phyloP scores from a whole-genome alignment of 2,329 filamentous ascomycete genomes.

The Colletotrichum spaethianum region DNA sequence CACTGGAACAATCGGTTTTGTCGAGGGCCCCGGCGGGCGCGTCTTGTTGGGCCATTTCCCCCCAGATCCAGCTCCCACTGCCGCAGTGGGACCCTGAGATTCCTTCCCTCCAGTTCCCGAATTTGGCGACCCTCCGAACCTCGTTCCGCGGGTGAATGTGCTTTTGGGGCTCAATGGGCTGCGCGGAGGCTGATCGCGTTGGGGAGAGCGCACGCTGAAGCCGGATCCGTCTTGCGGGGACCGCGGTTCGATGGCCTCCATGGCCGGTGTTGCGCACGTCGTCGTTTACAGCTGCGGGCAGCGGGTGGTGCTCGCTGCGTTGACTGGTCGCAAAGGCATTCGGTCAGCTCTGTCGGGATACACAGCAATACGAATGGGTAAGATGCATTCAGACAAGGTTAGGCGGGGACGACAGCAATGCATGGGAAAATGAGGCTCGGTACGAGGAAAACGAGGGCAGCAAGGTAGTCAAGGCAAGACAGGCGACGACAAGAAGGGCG shows the following conservation, averaged over 20 bases:
- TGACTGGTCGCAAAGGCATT: constrained; percentile 38
- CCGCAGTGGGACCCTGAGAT: constrained; percentile 17
- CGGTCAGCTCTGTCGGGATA: constrained; percentile 28
- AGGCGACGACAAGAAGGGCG: constrained; percentile 17
- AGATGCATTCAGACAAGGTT: background rate
- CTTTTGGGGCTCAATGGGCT: constrained; percentile 34
- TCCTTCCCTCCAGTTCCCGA: constrained; percentile 43
- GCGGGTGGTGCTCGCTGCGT: constrained; percentile 42
- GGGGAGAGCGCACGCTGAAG: constrained; percentile 33
- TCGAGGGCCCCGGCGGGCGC: constrained; percentile 45
- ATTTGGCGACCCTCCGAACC: constrained; percentile 43
- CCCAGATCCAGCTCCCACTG: constrained; percentile 3
- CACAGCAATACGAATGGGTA: background rate
- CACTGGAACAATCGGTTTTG: constrained; percentile 60
- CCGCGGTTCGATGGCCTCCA: constrained; percentile 46
- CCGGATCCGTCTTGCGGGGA: constrained; percentile 31
- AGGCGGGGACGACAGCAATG: background rate
- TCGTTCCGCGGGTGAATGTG: constrained; percentile 32
- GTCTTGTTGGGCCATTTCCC: constrained; percentile 46
- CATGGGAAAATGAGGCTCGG: constrained; percentile 12
- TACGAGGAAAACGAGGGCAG: constrained; percentile 16
- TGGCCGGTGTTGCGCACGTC: constrained; percentile 34
- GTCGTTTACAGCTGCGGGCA: constrained; percentile 33
- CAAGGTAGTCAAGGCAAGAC: background rate
- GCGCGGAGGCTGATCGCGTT: constrained; percentile 30